These are phyloP conservation scores for Albifimbria verrucaria DNA, from an alignment of 2,329 filamentous ascomycete species.

Conservation along the genomic window DNA sequence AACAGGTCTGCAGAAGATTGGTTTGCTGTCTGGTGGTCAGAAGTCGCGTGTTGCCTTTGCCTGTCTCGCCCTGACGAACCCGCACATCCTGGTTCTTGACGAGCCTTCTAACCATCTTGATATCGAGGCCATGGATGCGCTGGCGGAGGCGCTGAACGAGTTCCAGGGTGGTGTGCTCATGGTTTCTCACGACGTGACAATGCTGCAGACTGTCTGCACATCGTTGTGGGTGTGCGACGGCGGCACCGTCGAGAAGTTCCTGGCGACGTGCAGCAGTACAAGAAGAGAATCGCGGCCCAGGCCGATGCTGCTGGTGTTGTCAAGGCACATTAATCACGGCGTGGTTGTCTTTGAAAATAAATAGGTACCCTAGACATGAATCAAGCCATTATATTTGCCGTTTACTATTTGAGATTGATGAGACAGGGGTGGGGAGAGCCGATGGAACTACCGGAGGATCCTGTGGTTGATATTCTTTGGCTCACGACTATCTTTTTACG, in stretches of 20 bases:
- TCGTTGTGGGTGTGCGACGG: constrained; percentile 96
- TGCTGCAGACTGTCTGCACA: constrained; percentile 93
- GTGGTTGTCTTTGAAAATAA: no score
- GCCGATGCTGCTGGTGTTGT: constrained; percentile 87
- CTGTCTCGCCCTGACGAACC: constrained; percentile 89
- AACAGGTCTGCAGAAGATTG: constrained; percentile 96
- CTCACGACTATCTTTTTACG: neutral
- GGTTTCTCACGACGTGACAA: constrained; percentile 98
- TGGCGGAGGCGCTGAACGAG: constrained; percentile 75
- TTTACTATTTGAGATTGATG: no score
- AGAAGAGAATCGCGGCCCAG: constrained; percentile 90
- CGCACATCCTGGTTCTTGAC: constrained; percentile 95
- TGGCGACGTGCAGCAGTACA: constrained; percentile 93
- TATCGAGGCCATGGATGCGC: constrained; percentile 98
- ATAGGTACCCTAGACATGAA: no score
- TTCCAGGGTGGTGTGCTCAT: constrained; percentile 96
- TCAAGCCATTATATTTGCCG: no score
- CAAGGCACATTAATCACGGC: constrained; percentile 48
- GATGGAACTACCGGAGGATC: neutral
- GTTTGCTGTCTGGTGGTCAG: constrained; percentile 87
- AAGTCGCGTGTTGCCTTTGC: constrained; percentile 98
- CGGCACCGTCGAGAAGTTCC: constrained; percentile 93
- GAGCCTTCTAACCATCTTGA: constrained; percentile 98
- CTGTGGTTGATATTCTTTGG: no score
- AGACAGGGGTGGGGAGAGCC: neutral